A percentile compares a stretch with the other conserved stretches of the same genome.
These are phyloP conservation scores for Blastocystis sp. DNA, from an alignment of 352 stramenopile species.

Conservation along the genomic window DNA sequence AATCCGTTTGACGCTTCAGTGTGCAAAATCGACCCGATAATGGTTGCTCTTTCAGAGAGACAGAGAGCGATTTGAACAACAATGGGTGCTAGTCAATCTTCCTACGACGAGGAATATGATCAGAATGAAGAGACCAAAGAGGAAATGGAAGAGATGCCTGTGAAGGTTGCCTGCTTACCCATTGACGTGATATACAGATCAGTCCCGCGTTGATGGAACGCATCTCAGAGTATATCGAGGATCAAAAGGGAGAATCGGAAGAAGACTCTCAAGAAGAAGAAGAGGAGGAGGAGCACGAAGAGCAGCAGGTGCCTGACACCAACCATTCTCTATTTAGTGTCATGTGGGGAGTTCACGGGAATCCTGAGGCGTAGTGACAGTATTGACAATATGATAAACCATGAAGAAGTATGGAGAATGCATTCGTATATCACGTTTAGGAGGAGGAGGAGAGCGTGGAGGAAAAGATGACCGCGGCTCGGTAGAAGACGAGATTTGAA, in stretches of 20 bases:
- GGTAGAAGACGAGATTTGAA: neutral
- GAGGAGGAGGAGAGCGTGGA: slow-evolving; percentile 7
- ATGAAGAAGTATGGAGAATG: neutral
- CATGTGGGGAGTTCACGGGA: neutral
- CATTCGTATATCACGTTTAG: neutral
- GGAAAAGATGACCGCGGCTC: neutral
- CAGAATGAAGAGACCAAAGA: neutral
- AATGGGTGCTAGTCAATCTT: slow-evolving; percentile 64
- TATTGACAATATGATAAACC: slow-evolving; percentile 12
- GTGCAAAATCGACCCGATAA: too few species aligned
- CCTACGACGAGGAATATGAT: slow-evolving; percentile 53
- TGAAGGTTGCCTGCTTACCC: neutral
- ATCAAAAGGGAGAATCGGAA: slow-evolving; percentile 3
- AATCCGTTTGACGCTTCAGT: too few species aligned
- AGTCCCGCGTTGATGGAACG: neutral
- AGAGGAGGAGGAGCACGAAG: slow-evolving; percentile 4
- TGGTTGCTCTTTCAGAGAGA: too few species aligned
- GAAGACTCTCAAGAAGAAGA: slow-evolving; percentile 26
- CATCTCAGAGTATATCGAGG: slow-evolving; percentile 24
- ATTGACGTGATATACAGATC: slow-evolving; percentile 2
- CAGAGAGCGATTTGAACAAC: neutral
- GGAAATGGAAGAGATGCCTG: slow-evolving; percentile 9
- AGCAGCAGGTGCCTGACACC: neutral
- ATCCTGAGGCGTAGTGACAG: slow-evolving; percentile 2
- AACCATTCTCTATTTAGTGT: slow-evolving; percentile 1